Evolutionary conservation across 192 early-diverging fungal genomes (phyloP), one percentile per base, ranked within the genome.

Genomic region (Physocladia obscura): DNA sequence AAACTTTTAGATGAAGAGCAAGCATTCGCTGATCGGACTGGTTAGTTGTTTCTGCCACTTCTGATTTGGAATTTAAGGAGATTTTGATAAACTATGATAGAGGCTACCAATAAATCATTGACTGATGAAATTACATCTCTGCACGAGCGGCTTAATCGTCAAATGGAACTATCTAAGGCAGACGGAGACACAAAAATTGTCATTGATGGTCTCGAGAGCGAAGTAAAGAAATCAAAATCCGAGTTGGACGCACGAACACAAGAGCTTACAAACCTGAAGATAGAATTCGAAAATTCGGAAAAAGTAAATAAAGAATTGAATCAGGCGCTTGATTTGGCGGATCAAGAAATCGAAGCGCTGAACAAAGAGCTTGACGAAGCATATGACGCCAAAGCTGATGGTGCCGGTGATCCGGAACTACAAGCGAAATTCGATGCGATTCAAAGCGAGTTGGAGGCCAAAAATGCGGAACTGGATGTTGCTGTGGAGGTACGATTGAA

Each of bases 261-360:
- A 34, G 29, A 8, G 2, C 36, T 8, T 32, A 34, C 29, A 17
- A n/a, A 49, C 6, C 26, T 65, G 13, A 49, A 65, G 29, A 32
- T 6, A 1, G 48, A 65, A 21, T 65, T 52, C 26, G 30, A 38
- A n/a, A 34, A 65, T 8, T 65, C 63, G 17, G 63, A 65, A 32
- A 51, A 65, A 6, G 63, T 52, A 1, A 65, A 65, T 34, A 65
- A 65, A 32, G 63, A 65, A 26, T 36, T 65, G 47, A 65, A 65
- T 44, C n/a, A 49, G 21, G n/a, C 49, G 0, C 31, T 58, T 22
- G 58, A 71, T 37, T 15, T 47, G 39, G 56, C 69, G 17, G 49
- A 71, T 11, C 69, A 59, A 35, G 58, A 71, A 29, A 71, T 71
- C 31, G 69, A 62, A 35, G 47, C 56, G 11, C 34, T 71, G 27